Conservation (phyloP, 768 basidiomycete genomes). For the Naganishia kalamii region DNA sequence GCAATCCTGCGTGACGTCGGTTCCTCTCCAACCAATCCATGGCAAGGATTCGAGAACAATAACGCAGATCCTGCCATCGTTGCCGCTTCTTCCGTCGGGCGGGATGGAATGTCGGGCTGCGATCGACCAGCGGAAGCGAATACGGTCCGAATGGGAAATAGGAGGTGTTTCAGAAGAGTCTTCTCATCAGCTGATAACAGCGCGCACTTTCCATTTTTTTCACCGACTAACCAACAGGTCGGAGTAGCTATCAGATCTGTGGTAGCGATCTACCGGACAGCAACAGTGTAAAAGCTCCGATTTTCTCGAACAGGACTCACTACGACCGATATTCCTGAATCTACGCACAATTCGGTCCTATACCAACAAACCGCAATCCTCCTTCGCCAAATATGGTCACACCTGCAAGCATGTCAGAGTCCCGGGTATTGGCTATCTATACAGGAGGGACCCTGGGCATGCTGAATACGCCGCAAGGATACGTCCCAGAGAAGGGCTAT, state of each 20-base stretch:
- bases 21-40: too few relatives aligned
- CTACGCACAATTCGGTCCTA: too few relatives aligned
- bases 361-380: too few relatives aligned
- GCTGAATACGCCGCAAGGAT: slow-evolving; percentile 14
- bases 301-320: too few relatives aligned
- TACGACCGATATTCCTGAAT: too few relatives aligned
- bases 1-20: too few relatives aligned
- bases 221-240: too few relatives aligned
- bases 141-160: not conserved
- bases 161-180: not conserved
- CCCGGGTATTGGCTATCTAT: slow-evolving; percentile 15
- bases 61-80: not conserved
- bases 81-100: not conserved
- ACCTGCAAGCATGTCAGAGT: slow-evolving; percentile 7
- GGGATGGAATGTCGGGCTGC: not conserved
- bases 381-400: not conserved
- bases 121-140: not conserved
- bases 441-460: slow-evolving; percentile 23
- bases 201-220: too few relatives aligned
- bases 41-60: not conserved
- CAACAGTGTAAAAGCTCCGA: too few relatives aligned
- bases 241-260: too few relatives aligned
- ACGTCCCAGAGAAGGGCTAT: slow-evolving; percentile 25
- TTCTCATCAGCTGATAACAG: not conserved
- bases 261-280: too few relatives aligned